phyloP scores from a whole-genome alignment of 1,284 basidiomycete species.

The Cutaneotrichosporon daszewskae region DNA sequence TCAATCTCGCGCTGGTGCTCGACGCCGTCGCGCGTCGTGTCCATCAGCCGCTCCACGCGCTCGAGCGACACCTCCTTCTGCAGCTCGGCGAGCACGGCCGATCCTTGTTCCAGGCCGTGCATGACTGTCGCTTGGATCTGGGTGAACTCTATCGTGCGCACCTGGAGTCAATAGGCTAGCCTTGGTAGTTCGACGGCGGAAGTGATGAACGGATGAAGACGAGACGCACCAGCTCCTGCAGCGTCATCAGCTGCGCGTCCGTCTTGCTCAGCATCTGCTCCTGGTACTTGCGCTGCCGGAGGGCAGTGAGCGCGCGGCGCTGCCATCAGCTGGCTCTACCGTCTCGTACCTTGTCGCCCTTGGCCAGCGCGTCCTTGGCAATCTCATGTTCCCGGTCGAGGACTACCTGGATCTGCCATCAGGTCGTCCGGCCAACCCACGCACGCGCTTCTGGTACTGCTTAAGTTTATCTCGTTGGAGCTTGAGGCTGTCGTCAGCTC shows the following conservation, averaged over 20 bases:
- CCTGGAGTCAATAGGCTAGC: conserved; percentile 53
- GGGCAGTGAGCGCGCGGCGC: conserved; percentile 69
- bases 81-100: conserved; percentile 84
- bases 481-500: conserved; percentile 64
- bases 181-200: not conserved
- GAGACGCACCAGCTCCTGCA: conserved; percentile 76
- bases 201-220: not conserved
- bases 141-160: conserved; percentile 93
- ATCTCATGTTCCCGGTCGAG: conserved; percentile 84
- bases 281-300: conserved; percentile 89
- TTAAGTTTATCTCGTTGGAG: conserved; percentile 90
- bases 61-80: conserved; percentile 90
- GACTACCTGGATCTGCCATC: conserved; percentile 70
- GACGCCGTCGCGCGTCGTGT: conserved; percentile 83
- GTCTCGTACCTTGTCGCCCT: conserved; percentile 67
- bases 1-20: conserved; percentile 94
- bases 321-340: conserved; percentile 9
- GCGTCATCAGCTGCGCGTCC: conserved; percentile 77
- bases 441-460: conserved; percentile 89
- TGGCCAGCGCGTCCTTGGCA: conserved; percentile 71
- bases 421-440: not conserved
- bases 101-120: conserved; percentile 88
- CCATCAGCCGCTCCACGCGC: conserved; percentile 85
- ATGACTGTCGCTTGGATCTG: conserved; percentile 87
- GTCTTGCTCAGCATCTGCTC: conserved; percentile 81